These are phyloP conservation scores for Alternaria burnsii DNA, from an alignment of 2,329 filamentous ascomycete species.

Conservation along the genomic window DNA sequence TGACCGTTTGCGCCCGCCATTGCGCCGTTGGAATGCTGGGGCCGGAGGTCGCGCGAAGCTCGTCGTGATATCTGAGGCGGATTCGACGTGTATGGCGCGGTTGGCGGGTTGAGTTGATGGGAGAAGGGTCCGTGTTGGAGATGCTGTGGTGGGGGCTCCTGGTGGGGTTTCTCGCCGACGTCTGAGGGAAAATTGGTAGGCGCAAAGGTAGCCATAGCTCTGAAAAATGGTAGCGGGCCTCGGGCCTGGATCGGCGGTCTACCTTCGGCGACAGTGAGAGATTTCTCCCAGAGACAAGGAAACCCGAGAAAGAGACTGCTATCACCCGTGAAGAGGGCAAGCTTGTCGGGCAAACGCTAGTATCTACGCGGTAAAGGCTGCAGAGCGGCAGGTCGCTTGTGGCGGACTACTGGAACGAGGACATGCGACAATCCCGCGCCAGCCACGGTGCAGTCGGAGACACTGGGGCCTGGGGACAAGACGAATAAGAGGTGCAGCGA, in stretches of 20 bases:
- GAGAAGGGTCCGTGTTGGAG: conserved; percentile 36
- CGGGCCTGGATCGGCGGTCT: conserved; percentile 12
- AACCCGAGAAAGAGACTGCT: conserved; percentile 28
- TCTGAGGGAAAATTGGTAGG: conserved; percentile 29
- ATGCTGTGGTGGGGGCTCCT: conserved; percentile 41
- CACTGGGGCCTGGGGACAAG: neutral
- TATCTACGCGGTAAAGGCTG: conserved; percentile 27
- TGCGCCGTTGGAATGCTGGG: conserved; percentile 37
- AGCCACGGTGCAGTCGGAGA: neutral
- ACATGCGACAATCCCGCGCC: conserved; percentile 16
- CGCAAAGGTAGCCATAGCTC: conserved; percentile 43
- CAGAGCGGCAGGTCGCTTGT: conserved; percentile 25
- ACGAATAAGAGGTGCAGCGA: conserved; percentile 15
- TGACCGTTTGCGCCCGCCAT: conserved; percentile 49
- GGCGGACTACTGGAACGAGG: conserved; percentile 47
- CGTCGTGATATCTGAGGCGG: conserved; percentile 37
- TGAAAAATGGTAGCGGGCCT: conserved; percentile 12
- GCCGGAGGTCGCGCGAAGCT: conserved; percentile 44
- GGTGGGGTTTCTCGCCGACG: conserved; percentile 41
- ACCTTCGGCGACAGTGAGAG: conserved; percentile 12
- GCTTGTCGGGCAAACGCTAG: conserved; percentile 24
- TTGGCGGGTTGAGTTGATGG: conserved; percentile 38
- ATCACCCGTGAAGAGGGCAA: conserved; percentile 23
- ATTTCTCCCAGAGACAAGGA: conserved; percentile 11
- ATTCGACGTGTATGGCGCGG: conserved; percentile 26